Evolutionary conservation across 2,329 filamentous ascomycete species (phyloP), one percentile per base, ranked within the genome.

Genomic region (Aspergillus pseudonomiae): DNA sequence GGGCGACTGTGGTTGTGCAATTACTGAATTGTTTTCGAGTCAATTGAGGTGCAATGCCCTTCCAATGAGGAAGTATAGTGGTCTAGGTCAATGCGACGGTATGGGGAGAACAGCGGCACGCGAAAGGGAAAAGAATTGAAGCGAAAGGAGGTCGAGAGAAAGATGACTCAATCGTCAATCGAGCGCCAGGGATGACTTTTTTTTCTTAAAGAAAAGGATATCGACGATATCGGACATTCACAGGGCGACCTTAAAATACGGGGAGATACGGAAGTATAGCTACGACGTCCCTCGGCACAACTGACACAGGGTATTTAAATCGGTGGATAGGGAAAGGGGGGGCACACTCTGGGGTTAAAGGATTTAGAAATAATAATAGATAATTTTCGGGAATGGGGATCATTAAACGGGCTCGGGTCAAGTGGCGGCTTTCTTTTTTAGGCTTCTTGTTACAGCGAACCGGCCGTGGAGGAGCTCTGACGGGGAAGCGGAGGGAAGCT

Each of bases 201-300:
- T 39, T 63, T 58, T 43, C 57, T 61, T 59, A 61, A 60, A 24
- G 30, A 63, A 62, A 53, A 66, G 62, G 63, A 68, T 64, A 62
- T 61, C 61, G 68, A 65, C 65, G 68, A 68, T 68, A 68, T 71
- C 71, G 71, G 69, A 67, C 43, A 58, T 69, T 69, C 65, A 68
- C 64, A 65, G 62, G 62, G 55, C 58, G 62, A 41, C 48, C 30
- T 59, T 59, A 63, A 66, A 71, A 64, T 68, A 68, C 72, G 74
- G 74, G 70, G 73, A 67, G 70, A 68, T 67, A 71, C 75, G 74
- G 74, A 76, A 74, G 72, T 76, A 76, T 76, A 67, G 63, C 24
- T 46, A 32, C 63, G 62, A 69, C 57, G 61, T 56, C 61, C 68
- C 67, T 70, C 68, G 69, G 68, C 64, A 63, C 59, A 55, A 59